phyloP scores from a whole-genome alignment of 2,329 filamentous ascomycete species.

The Aspergillus carbonarius region DNA sequence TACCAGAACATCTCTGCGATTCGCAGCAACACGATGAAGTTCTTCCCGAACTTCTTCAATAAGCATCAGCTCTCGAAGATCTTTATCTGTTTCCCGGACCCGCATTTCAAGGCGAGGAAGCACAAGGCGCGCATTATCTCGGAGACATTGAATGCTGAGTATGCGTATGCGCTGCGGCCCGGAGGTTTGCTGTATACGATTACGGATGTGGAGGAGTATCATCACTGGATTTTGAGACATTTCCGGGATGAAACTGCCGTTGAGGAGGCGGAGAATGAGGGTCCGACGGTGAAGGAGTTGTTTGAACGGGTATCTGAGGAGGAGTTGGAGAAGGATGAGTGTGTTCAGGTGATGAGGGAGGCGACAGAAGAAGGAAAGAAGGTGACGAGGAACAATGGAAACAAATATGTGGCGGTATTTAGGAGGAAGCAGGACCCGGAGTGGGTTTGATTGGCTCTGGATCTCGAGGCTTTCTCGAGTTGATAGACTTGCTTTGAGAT shows the following conservation, averaged over 20 bases:
- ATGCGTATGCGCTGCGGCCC: constrained; percentile 80
- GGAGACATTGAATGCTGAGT: constrained; percentile 83
- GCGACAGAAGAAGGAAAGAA: constrained; percentile 99
- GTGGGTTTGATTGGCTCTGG: constrained; percentile 52
- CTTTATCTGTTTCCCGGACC: constrained; percentile 97
- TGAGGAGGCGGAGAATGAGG: constrained; percentile 70
- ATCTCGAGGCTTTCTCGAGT: neutral
- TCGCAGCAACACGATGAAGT: constrained; percentile 97
- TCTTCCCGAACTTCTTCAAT: constrained; percentile 94
- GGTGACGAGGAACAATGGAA: constrained; percentile 83
- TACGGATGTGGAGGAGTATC: constrained; percentile 92
- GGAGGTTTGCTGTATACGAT: constrained; percentile 93
- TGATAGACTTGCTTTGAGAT: neutral
- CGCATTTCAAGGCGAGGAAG: constrained; percentile 96
- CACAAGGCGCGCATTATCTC: constrained; percentile 96
- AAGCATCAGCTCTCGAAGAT: constrained; percentile 80
- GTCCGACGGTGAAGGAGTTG: constrained; percentile 68
- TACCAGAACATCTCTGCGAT: constrained; percentile 90
- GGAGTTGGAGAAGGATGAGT: constrained; percentile 56
- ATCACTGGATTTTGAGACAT: constrained; percentile 89
- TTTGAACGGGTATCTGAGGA: constrained; percentile 70
- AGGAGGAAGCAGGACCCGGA: constrained; percentile 74
- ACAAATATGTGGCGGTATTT: constrained; percentile 89
- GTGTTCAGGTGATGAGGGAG: constrained; percentile 62
- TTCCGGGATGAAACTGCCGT: constrained; percentile 66